A percentile compares a stretch with the other conserved stretches of the same genome.
Evolutionary conservation across 345 rosid species (phyloP).

Genomic region (Odontarrhena argentea): DNA sequence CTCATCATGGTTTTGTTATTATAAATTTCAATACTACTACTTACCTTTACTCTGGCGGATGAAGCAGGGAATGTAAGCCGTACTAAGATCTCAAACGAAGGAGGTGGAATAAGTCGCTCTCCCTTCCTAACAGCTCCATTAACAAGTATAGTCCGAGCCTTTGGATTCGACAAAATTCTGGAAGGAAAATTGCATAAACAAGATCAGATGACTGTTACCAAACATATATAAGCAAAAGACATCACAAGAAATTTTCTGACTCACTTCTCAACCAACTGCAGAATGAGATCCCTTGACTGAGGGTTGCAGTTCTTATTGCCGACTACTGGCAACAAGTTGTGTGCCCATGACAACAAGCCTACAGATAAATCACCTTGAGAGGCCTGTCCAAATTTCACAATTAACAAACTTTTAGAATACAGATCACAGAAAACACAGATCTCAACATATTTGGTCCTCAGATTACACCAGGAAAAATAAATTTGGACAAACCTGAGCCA

Average conservation of each 20-base stretch:
- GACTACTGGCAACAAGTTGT: constrained; percentile 57
- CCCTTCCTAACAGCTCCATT: constrained; percentile 75
- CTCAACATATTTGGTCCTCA: not conserved
- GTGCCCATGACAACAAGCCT: constrained; percentile 66
- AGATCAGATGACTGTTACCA: constrained; percentile 10
- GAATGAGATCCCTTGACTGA: constrained; percentile 69
- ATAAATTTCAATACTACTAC: constrained; percentile 19
- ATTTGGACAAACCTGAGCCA: constrained; percentile 58
- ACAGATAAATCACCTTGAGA: constrained; percentile 70
- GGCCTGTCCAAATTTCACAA: constrained; percentile 47
- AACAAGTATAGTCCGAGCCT: constrained; percentile 65
- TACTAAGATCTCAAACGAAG: constrained; percentile 60
- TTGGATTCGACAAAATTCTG: constrained; percentile 65
- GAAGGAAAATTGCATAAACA: not conserved
- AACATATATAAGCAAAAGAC: not conserved
- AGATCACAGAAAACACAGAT: not conserved
- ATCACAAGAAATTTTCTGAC: constrained; percentile 4
- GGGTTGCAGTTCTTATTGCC: constrained; percentile 60
- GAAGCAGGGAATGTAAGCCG: constrained; percentile 67
- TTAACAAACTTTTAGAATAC: constrained; percentile 16
- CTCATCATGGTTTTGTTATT: not conserved
- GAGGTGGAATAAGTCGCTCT: constrained; percentile 68
- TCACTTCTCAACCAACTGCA: constrained; percentile 63
- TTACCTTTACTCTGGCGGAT: constrained; percentile 66
- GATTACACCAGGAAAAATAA: not conserved